These are phyloP conservation scores for Cladosporium oxysporum DNA, from an alignment of 2,329 filamentous ascomycete genomes.

Conservation along the genomic window DNA sequence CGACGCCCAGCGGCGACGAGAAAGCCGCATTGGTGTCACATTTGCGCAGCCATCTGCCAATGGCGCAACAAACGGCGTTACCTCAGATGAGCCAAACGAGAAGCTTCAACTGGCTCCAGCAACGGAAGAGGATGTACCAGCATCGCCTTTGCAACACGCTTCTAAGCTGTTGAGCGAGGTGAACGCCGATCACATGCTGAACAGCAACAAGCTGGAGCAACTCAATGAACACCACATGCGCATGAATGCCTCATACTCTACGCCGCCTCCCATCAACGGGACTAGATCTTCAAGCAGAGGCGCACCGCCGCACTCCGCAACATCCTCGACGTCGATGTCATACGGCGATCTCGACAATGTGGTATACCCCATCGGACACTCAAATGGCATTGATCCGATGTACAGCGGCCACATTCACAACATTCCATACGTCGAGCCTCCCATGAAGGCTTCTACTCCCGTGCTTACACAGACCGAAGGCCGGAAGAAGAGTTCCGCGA, in stretches of 20 bases:
- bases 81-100: slow-evolving; percentile 43
- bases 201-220: slow-evolving; percentile 64
- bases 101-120: slow-evolving; percentile 40
- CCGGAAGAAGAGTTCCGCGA: slow-evolving; percentile 62
- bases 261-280: slow-evolving; percentile 57
- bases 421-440: slow-evolving; percentile 79
- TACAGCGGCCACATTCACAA: slow-evolving; percentile 93
- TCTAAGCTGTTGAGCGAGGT: slow-evolving; percentile 66
- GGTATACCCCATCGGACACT: slow-evolving; percentile 89
- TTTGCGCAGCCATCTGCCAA: slow-evolving; percentile 39
- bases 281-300: slow-evolving; percentile 48
- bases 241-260: slow-evolving; percentile 57
- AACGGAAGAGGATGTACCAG: slow-evolving; percentile 62
- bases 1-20: slow-evolving; percentile 64
- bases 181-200: slow-evolving; percentile 65
- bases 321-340: slow-evolving; percentile 54
- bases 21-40: slow-evolving; percentile 54
- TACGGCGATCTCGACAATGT: slow-evolving; percentile 66
- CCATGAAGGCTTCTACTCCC: slow-evolving; percentile 58
- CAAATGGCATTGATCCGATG: slow-evolving; percentile 91
- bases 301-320: slow-evolving; percentile 45
- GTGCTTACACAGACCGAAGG: slow-evolving; percentile 41
- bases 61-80: slow-evolving; percentile 36
- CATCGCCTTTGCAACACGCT: slow-evolving; percentile 68
- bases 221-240: slow-evolving; percentile 62